phyloP scores from a whole-genome alignment of 768 basidiomycete species.

The Lepiota subincarnata region DNA sequence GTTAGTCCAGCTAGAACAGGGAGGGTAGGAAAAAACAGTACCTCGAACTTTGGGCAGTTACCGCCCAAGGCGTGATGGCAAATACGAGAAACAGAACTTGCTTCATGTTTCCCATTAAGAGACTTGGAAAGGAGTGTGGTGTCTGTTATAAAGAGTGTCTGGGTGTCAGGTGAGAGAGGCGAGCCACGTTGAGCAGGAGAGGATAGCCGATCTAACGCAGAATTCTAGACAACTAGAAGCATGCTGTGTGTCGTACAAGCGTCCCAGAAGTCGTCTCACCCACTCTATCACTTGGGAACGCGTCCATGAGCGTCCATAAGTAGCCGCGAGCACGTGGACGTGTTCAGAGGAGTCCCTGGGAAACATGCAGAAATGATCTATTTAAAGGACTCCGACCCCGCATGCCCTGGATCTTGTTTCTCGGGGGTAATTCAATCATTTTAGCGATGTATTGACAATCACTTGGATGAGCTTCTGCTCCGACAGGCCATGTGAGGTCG shows the following conservation, averaged over 20 bases:
- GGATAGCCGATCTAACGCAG: conserved; percentile 7
- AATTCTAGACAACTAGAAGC: background rate
- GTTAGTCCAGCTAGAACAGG: background rate
- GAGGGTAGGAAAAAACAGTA: background rate
- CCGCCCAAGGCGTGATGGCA: background rate
- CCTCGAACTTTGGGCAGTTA: conserved; percentile 9
- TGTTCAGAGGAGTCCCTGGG: conserved; percentile 6
- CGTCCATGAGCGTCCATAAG: background rate
- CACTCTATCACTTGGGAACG: background rate
- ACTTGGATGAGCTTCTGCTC: no score
- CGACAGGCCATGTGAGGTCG: no score
- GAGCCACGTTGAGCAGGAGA: conserved; percentile 1
- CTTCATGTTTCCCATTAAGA: background rate
- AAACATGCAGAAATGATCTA: background rate
- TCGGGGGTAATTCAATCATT: no score
- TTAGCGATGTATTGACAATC: no score
- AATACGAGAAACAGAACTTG: background rate
- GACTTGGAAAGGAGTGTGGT: background rate
- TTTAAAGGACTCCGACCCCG: no score
- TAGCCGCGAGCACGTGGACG: conserved; percentile 1
- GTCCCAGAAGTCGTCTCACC: background rate
- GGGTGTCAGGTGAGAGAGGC: conserved; percentile 4
- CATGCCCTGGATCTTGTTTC: no score
- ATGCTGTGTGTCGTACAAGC: background rate
- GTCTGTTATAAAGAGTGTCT: background rate